Conservation (phyloP, 116 monocot genomes). For the Iris pallida region DNA sequence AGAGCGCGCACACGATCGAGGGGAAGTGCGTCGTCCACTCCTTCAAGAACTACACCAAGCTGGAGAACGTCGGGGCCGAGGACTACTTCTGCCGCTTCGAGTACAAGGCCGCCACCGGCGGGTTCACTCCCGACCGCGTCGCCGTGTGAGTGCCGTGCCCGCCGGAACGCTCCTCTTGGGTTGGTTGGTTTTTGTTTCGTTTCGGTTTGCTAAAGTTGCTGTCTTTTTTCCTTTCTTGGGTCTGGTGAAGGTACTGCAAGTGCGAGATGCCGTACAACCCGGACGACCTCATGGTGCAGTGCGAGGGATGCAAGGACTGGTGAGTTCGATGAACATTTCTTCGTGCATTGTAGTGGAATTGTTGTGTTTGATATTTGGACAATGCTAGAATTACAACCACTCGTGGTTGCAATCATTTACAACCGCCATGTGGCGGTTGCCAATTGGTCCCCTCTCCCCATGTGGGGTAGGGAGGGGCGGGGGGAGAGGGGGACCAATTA, state of each 20-base stretch:
- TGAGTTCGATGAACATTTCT: neutral
- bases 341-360: too few species aligned
- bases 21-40: conserved; percentile 25
- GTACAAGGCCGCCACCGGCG: conserved; percentile 30
- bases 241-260: conserved; percentile 24
- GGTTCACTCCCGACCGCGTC: conserved; percentile 23
- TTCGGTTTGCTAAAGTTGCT: neutral
- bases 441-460: too few species aligned
- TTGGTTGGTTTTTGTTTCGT: conserved; percentile 1
- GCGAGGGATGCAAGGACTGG: conserved; percentile 29
- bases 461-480: too few species aligned
- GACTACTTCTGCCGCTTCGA: conserved; percentile 26
- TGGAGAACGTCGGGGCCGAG: conserved; percentile 22
- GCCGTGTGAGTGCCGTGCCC: conserved; percentile 13
- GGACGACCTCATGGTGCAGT: conserved; percentile 30
- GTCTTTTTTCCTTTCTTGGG: neutral
- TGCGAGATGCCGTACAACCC: conserved; percentile 34
- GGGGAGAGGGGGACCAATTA: too few species aligned
- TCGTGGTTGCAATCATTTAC: too few species aligned
- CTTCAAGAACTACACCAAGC: conserved; percentile 23
- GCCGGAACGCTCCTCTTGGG: neutral
- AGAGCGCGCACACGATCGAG: conserved; percentile 27
- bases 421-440: too few species aligned
- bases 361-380: too few species aligned
- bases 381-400: too few species aligned